A percentile compares a stretch with the other conserved stretches of the same genome.
Evolutionary conservation across 2,329 filamentous ascomycete genomes (phyloP).

Genomic region (Graphilbum sp.): DNA sequence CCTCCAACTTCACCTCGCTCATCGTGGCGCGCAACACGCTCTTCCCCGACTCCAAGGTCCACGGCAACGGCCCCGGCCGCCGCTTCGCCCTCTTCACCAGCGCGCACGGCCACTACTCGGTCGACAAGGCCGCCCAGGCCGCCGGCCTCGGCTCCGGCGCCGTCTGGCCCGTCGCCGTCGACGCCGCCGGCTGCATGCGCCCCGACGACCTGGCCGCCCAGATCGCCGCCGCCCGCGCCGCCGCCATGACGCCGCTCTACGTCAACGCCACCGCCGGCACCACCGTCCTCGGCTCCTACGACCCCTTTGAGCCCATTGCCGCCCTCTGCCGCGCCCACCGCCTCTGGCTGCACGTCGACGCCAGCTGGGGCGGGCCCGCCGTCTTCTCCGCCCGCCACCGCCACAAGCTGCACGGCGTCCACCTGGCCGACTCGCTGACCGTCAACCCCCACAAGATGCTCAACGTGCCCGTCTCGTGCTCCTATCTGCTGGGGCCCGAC

Average conservation of each 20-base stretch:
- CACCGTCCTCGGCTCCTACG: constrained; percentile 80
- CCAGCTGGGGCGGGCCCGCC: constrained; percentile 74
- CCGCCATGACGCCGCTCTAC: constrained; percentile 74
- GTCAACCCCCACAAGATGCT: constrained; percentile 98
- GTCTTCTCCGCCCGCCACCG: constrained; percentile 55
- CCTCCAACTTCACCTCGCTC: constrained; percentile 72
- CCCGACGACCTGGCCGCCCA: constrained; percentile 45
- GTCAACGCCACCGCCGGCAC: constrained; percentile 93
- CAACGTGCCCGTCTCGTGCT: constrained; percentile 77
- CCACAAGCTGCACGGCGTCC: constrained; percentile 49
- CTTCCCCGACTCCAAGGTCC: constrained; percentile 59
- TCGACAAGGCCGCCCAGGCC: constrained; percentile 89
- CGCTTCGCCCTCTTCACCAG: constrained; percentile 77
- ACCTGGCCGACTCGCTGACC: constrained; percentile 66
- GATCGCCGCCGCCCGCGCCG: constrained; percentile 41
- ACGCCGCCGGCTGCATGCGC: constrained; percentile 55
- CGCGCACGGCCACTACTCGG: constrained; percentile 80
- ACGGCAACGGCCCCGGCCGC: constrained; percentile 43
- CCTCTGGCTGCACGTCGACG: constrained; percentile 90
- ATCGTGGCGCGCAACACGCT: constrained; percentile 77
- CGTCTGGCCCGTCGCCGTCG: constrained; percentile 61
- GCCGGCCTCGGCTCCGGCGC: constrained; percentile 64
- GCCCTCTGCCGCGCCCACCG: constrained; percentile 52
- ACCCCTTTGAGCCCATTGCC: constrained; percentile 57
- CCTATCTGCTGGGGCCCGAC: constrained; percentile 69